Base-by-base conservation (phyloP, 805 yeast genomes). In the Scheffersomyces amazonensis region DNA sequence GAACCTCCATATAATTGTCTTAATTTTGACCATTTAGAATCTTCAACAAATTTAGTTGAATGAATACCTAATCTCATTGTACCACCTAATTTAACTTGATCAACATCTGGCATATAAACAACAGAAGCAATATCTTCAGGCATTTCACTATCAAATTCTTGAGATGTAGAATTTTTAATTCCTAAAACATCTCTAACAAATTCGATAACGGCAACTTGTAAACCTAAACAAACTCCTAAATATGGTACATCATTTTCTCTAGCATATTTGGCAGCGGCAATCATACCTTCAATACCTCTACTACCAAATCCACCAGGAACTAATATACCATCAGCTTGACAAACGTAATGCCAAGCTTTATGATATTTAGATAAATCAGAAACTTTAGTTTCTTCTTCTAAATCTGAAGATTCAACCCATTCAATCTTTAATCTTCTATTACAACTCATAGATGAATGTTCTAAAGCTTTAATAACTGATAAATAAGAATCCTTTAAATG, bases 231-330 rank as follows among this genome's bases (percentile, higher is more conserved):
- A 46, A 93, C 95, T 62, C 99, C 99, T 56, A 93, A 75, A 66
- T 83, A 93, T 35, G 99, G 99, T 42, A 88, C 78, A 56, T 83
- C 78, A 70, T 88, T 88, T 64, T 85, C 96, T 70, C 99, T 83
- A n/a, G 99, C 99, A 84, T 95, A 93, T 64, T 87, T 84, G 39
- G 97, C 95, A 43, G 98, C 99, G 27, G 87, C 71, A 60, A 93
- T 75, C 99, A 93, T 93, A 53, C 99, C 99, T 69, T 93, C 98
- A 42, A 88, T 87, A 67, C 99, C 99, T 65, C 99, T 83, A 35
- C 80, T 67, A 42, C 99, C 99, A 58, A 93, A 93, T 1, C 99
- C 99, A 59, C 99, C 99, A 28, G 99, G 99, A 41, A 93, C 96
- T 42, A 93, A 76, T 47, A 93, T 85, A 64, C 99, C 98, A 64